Conservation (phyloP, 1,284 basidiomycete genomes). For the Melampsora americana region DNA sequence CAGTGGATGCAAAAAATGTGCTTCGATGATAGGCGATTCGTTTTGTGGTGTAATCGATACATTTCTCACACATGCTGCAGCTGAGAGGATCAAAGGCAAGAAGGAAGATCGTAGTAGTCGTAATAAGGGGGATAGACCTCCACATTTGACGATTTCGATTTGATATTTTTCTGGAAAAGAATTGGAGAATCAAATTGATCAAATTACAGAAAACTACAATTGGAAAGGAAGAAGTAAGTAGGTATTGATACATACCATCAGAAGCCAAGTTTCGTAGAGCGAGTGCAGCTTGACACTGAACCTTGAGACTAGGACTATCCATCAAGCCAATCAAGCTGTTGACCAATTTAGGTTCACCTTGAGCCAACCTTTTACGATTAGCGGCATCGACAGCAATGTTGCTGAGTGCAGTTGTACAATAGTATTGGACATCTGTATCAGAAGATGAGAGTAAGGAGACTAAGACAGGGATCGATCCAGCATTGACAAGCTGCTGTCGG, state of each 20-base stretch:
- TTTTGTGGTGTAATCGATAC: constrained; percentile 98
- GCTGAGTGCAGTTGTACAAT: constrained; percentile 96
- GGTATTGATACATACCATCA: constrained; percentile 66
- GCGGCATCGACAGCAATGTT: constrained; percentile 96
- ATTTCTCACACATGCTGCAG: constrained; percentile 97
- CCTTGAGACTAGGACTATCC: constrained; percentile 96
- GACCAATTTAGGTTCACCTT: constrained; percentile 91
- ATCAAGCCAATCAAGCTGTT: constrained; percentile 90
- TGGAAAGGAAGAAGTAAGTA: background rate
- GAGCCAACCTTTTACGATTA: constrained; percentile 93
- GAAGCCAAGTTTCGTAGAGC: constrained; percentile 94
- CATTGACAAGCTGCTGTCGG: constrained; percentile 95
- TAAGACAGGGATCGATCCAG: constrained; percentile 95
- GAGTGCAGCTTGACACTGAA: constrained; percentile 96
- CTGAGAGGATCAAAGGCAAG: constrained; percentile 96
- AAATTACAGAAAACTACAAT: background rate
- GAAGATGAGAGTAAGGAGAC: constrained; percentile 92
- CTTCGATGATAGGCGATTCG: constrained; percentile 98
- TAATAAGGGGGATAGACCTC: constrained; percentile 85
- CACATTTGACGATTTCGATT: constrained; percentile 94
- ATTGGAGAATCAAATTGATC: background rate
- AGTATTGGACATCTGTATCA: constrained; percentile 99
- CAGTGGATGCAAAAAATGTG: constrained; percentile 90
- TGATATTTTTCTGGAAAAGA: constrained; percentile 86
- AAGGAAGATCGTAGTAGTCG: constrained; percentile 95